Evolutionary conservation across 2,329 filamentous ascomycete genomes (phyloP), one percentile per base, ranked within the genome.

Genomic region (Talaromyces sp.): DNA sequence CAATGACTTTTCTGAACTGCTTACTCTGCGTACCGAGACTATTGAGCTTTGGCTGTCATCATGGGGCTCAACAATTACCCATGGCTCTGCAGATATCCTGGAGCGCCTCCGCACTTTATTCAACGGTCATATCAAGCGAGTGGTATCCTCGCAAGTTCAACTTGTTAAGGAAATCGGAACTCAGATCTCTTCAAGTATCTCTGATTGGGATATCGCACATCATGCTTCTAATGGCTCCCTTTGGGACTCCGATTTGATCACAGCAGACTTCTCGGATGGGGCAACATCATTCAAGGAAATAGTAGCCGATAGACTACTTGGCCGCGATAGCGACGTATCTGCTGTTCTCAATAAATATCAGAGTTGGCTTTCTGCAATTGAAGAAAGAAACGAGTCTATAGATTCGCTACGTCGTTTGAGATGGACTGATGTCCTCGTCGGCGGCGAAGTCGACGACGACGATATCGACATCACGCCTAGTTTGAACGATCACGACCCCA

Each of bases 41-140:
- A 73, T 95, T 42, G 84, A 88, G 61, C 82, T 88, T 10, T 94
- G 91, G 88, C 86, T 95, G 50, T 79, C 84, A 17, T 84, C 60
- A 78, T 82, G 63, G 86, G 87, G 32, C 80, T 92, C 65, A 81
- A 92, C 68, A 2, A 65, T 68, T 3, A 69, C 68, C 1, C 74
- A 73, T 60, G 67, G 61, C 32, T 82, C 86, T 1, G 81, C 82
- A 4, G 79, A 85, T 42, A 82, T 94, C 63, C 81, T 92, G 9
- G 81, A 89, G 61, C 80, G 83, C 10, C 75, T 96, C 40, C 83
- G 90, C 24, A 78, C 82, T 32, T 80, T 83, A 3, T 82, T 95
- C 70, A 91, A 91, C 65, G 75, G 78, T 29, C 86, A 86, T 47
- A 79, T 94, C 55, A 77, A 85, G 29, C 71, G 77, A 4, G 81